Percentiles rank a stretch among this genome's conserved stretches.
Evolutionary conservation across 2,329 filamentous ascomycete species (phyloP).

Genomic region (Stromatinia cepivora): DNA sequence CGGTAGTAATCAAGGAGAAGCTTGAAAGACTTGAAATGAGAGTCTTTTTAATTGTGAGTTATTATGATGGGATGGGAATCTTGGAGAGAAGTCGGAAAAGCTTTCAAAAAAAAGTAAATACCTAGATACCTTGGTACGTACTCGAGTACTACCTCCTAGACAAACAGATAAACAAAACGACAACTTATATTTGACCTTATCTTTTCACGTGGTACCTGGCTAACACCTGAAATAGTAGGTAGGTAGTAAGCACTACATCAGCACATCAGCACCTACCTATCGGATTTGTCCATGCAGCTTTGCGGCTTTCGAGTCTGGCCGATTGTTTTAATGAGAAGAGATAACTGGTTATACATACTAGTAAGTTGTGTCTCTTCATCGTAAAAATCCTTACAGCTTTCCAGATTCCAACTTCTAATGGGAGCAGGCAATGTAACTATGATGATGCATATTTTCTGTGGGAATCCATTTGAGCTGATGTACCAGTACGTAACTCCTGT

Average conservation of each 20-base stretch:
- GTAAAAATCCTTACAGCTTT: background rate
- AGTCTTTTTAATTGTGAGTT: background rate
- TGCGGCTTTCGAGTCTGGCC: slow-evolving; percentile 3
- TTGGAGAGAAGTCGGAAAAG: background rate
- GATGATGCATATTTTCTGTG: background rate
- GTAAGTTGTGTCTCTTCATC: background rate
- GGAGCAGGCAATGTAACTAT: background rate
- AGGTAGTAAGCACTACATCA: background rate
- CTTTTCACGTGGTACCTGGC: background rate
- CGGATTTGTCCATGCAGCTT: background rate
- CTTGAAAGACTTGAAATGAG: background rate
- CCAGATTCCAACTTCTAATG: background rate
- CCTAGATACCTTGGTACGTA: too few relatives aligned
- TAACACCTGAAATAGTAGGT: background rate
- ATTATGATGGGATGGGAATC: background rate
- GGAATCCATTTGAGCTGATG: background rate
- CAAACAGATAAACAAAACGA: background rate
- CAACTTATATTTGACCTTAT: background rate
- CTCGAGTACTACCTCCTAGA: too few relatives aligned
- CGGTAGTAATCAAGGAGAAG: background rate
- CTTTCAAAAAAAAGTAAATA: too few relatives aligned
- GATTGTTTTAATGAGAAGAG: background rate
- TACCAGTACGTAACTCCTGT: background rate
- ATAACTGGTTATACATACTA: background rate
- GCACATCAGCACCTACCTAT: too few relatives aligned